Percentiles rank a stretch among this genome's conserved stretches.
phyloP scores from a whole-genome alignment of 164 flowering plant species.

The Vitis riparia region DNA sequence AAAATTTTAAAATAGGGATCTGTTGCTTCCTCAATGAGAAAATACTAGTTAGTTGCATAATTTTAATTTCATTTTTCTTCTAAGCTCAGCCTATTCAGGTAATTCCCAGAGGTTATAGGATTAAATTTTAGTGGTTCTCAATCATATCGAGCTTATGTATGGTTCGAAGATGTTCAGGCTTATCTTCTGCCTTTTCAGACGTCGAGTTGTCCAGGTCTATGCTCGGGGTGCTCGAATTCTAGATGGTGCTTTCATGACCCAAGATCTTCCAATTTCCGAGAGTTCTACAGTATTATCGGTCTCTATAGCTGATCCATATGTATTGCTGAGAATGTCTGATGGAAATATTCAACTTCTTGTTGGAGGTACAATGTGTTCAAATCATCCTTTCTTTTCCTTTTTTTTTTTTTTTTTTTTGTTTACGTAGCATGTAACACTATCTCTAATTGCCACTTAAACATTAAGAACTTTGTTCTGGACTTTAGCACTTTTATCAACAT shows the following conservation, averaged over 20 bases:
- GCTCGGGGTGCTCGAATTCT: constrained; percentile 90
- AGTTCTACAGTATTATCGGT: constrained; percentile 54
- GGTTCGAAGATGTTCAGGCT: background rate
- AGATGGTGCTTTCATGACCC: constrained; percentile 97
- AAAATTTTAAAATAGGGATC: no score
- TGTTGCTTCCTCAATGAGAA: no score
- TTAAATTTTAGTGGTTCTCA: constrained; percentile 2
- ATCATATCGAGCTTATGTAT: background rate
- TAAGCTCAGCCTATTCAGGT: no score
- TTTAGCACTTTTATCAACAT: no score
- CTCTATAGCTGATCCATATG: constrained; percentile 96
- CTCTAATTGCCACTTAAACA: no score
- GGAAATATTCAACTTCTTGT: constrained; percentile 93
- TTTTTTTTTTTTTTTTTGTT: background rate
- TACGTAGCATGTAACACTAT: background rate
- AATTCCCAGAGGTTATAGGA: background rate
- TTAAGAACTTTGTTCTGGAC: no score
- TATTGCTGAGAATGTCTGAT: constrained; percentile 84
- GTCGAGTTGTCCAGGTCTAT: constrained; percentile 88
- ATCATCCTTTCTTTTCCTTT: background rate
- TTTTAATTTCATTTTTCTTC: constrained; percentile 1
- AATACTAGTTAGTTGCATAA: no score
- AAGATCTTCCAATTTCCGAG: constrained; percentile 70
- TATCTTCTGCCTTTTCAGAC: constrained; percentile 39
- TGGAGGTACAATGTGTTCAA: constrained; percentile 64